Base-by-base conservation (phyloP, 352 stramenopile species). In the Globisporangium orthogonon region DNA sequence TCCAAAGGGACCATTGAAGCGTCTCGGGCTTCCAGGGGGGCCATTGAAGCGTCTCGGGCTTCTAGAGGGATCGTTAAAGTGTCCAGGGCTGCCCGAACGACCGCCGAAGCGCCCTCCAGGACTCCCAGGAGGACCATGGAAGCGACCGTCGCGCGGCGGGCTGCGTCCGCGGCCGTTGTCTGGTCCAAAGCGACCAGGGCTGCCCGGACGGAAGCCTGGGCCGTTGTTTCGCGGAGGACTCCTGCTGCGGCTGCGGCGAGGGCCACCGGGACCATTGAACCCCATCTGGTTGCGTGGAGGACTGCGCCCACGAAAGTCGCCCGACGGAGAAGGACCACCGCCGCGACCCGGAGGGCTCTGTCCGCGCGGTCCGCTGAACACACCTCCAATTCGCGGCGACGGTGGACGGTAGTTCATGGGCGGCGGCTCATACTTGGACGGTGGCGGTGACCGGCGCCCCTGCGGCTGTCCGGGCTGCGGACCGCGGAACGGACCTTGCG, bases 241-340 rank as follows among this genome's bases (percentile, higher is more conserved):
- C 28, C 60, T 41, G 45, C 52, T 65, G 15, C 52, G 62, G 45
- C 62, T 65, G 35, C 57, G 57, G 17, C 58, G 43, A 31, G 44
- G 52, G 17, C 71, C 69, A 2, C 60, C 45, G 40, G 39, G 50
- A 52, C 60, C 55, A 30, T 41, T 50, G 7, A 44, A 41, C 15
- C 52, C 44, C 23, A 55, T 50, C 11, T 66, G 40, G 18, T 66
- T 2, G 45, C 61, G 54, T 52, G 71, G 61, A 11, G 61, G 66
- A 60, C 62, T 67, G 28, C 66, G 58, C 50, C 65, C 55, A 58
- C 60, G 62, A 46, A 58, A 61, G 37, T 73, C 60, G 57, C 60
- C 55, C 50, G 50, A 48, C 33, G 46, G 30, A 17, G 63, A 58
- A 7, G 60, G 56, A 46, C 67, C 64, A 23, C 23, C 23, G 23